Conservation (phyloP, 2,329 filamentous ascomycete species). For the Helminthosporium solani region DNA sequence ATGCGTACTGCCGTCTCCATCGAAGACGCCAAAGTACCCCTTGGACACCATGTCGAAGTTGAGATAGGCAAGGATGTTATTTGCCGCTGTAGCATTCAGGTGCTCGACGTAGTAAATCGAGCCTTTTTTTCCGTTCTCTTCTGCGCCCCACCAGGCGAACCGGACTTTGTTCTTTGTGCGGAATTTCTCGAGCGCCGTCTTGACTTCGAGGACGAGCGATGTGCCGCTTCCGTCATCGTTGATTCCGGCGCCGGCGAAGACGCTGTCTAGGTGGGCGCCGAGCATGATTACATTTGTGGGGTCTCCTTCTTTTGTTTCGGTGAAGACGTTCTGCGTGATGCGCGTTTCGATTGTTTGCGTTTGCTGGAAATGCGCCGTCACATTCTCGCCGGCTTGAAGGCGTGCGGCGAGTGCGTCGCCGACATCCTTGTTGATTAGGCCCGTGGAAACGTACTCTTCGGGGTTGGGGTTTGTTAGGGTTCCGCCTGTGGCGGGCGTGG, state of each 20-base stretch:
- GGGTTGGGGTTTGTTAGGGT: slow-evolving; percentile 43
- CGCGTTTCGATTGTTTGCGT: slow-evolving; percentile 51
- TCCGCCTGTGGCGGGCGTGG: slow-evolving; percentile 42
- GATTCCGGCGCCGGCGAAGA: slow-evolving; percentile 43
- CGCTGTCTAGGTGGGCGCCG: slow-evolving; percentile 43
- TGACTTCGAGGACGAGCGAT: slow-evolving; percentile 41
- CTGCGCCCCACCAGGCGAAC: slow-evolving; percentile 45
- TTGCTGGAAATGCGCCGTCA: slow-evolving; percentile 47
- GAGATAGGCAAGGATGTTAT: slow-evolving; percentile 44
- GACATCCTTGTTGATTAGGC: slow-evolving; percentile 48
- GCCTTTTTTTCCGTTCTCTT: slow-evolving; percentile 44
- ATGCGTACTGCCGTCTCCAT: slow-evolving; percentile 40
- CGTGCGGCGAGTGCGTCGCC: slow-evolving; percentile 45
- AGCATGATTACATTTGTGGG: slow-evolving; percentile 42
- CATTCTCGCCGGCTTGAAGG: slow-evolving; percentile 43
- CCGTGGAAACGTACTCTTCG: slow-evolving; percentile 38
- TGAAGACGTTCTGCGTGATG: slow-evolving; percentile 50
- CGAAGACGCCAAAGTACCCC: slow-evolving; percentile 43
- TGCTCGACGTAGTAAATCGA: slow-evolving; percentile 41
- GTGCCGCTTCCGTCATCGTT: slow-evolving; percentile 46
- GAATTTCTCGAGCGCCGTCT: slow-evolving; percentile 40
- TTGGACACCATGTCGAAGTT: slow-evolving; percentile 48
- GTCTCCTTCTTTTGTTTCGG: slow-evolving; percentile 42
- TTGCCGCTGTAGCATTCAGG: slow-evolving; percentile 32
- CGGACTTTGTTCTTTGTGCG: slow-evolving; percentile 44